Percentiles rank a stretch among this genome's conserved stretches.
These are phyloP conservation scores for Podospora anserina DNA, from an alignment of 495 filamentous ascomycete genomes.

Conservation along the genomic window DNA sequence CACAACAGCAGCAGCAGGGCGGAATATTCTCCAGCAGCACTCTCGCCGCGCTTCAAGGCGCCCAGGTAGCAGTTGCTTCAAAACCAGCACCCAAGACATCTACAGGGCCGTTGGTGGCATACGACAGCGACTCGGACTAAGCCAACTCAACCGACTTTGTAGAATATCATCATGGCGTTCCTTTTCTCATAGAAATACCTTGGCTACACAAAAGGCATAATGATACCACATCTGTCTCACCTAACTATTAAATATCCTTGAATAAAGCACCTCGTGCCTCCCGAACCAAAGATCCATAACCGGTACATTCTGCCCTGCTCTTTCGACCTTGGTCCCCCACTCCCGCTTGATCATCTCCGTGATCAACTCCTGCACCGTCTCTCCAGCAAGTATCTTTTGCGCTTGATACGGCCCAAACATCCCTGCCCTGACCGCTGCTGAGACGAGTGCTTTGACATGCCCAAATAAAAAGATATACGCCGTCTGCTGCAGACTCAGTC, in stretches of 20 bases:
- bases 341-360: conserved; percentile 59
- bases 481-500: conserved; percentile 59
- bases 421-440: conserved; percentile 82
- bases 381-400: conserved; percentile 70
- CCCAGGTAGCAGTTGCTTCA: conserved; percentile 48
- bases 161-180: background rate
- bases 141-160: background rate
- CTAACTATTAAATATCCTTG: conserved; percentile 85
- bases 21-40: conserved; percentile 82
- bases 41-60: conserved; percentile 64
- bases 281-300: conserved; percentile 92
- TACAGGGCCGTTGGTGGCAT: conserved; percentile 75
- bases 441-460: conserved; percentile 83
- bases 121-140: conserved; percentile 83
- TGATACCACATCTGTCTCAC: conserved; percentile 10
- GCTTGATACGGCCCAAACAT: conserved; percentile 93
- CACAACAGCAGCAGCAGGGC: conserved; percentile 39
- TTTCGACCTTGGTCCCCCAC: conserved; percentile 56
- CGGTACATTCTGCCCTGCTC: conserved; percentile 84
- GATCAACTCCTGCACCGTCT: conserved; percentile 59
- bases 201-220: background rate
- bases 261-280: conserved; percentile 91
- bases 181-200: conserved; percentile 1
- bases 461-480: conserved; percentile 83
- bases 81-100: conserved; percentile 44